Conservation (phyloP, 1,284 basidiomycete species). For the Sanguinoderma infundibulare region DNA sequence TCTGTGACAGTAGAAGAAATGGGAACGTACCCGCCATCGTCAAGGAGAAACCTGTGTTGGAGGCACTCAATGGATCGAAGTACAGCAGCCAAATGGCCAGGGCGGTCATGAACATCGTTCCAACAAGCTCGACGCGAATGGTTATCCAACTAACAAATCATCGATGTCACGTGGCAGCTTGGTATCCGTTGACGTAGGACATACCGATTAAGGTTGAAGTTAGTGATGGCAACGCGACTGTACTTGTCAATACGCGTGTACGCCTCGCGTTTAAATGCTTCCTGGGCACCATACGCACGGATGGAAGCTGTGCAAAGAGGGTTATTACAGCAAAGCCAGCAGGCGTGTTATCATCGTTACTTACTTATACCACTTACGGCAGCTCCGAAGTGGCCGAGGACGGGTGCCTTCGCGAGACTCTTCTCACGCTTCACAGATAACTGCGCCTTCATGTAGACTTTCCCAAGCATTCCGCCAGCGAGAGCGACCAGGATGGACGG, state of each 20-base stretch:
- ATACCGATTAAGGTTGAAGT: constrained; percentile 56
- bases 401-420: constrained; percentile 68
- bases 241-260: constrained; percentile 52
- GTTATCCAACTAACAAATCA: constrained; percentile 21
- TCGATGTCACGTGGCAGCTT: neutral
- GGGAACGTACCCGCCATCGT: constrained; percentile 47
- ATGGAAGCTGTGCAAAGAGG: constrained; percentile 51
- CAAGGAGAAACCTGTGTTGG: constrained; percentile 53
- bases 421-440: constrained; percentile 78
- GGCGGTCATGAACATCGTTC: constrained; percentile 51
- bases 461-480: constrained; percentile 49
- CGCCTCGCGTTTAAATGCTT: constrained; percentile 49
- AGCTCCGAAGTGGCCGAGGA: constrained; percentile 73
- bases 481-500: constrained; percentile 45
- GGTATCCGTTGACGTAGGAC: neutral
- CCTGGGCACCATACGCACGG: constrained; percentile 63
- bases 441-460: constrained; percentile 71
- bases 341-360: neutral
- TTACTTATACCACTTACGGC: constrained; percentile 70
- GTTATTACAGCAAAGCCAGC: neutral
- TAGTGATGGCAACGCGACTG: constrained; percentile 48
- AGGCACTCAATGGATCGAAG: constrained; percentile 42
- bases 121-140: constrained; percentile 47
- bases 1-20: accelerated
- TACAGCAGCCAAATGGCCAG: constrained; percentile 60